Evolutionary conservation across 2,329 filamentous ascomycete genomes (phyloP).

Genomic region (Zasmidium citrigriseum): DNA sequence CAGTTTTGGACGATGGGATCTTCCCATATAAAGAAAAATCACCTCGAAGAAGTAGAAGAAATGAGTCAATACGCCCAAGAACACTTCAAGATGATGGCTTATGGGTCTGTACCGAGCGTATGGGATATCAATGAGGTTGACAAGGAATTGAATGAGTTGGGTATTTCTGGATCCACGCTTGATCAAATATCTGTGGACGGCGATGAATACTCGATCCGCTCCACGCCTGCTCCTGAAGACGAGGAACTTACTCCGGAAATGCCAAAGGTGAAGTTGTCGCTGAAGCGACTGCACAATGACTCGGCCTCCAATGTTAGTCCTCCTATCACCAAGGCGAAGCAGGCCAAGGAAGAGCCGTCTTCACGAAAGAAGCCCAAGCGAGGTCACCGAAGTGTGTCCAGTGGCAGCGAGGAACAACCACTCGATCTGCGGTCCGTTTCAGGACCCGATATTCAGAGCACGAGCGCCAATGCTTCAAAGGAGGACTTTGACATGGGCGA

Average conservation of each 20-base stretch:
- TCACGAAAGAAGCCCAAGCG: neutral
- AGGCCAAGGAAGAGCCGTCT: too few species aligned
- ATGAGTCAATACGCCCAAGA: neutral
- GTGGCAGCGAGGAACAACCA: neutral
- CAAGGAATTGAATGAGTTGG: neutral
- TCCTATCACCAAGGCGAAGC: too few species aligned
- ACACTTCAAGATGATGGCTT: neutral
- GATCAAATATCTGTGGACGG: too few species aligned
- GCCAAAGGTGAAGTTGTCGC: too few species aligned
- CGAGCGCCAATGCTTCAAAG: neutral
- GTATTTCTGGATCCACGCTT: neutral
- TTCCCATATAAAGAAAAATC: neutral
- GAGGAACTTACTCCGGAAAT: too few species aligned
- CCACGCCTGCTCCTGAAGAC: too few species aligned
- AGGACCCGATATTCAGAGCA: neutral
- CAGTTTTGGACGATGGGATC: neutral
- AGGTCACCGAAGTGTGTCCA: neutral
- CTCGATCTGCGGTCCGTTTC: neutral
- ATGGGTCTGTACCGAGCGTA: neutral
- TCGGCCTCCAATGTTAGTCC: too few species aligned
- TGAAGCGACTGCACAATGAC: too few species aligned
- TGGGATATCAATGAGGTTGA: neutral
- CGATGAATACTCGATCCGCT: too few species aligned
- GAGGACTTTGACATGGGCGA: neutral
- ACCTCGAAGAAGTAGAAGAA: neutral